Conservation (phyloP, 2,329 filamentous ascomycete species). For the Penicillium sp. region DNA sequence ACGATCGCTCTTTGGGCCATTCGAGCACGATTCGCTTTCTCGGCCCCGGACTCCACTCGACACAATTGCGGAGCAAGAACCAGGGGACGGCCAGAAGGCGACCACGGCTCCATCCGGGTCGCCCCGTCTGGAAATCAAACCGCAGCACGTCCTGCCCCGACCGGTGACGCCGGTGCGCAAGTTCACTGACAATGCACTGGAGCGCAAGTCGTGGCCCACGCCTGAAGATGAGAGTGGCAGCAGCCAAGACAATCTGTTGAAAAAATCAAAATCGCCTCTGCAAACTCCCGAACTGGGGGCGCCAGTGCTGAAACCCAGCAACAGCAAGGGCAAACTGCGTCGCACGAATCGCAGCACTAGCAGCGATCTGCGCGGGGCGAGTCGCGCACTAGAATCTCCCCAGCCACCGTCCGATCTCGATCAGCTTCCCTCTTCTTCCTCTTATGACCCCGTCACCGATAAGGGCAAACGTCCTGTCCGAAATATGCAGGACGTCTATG, state of each 20-base stretch:
- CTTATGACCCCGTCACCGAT: conserved; percentile 72
- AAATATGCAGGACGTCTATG: conserved; percentile 90
- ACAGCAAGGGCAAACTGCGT: conserved; percentile 60
- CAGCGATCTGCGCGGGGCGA: conserved; percentile 69
- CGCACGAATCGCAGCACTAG: conserved; percentile 64
- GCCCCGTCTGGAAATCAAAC: conserved; percentile 39
- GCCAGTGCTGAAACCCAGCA: conserved; percentile 31
- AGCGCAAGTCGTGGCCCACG: conserved; percentile 31
- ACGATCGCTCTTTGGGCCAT: conserved; percentile 34
- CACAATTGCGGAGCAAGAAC: conserved; percentile 50
- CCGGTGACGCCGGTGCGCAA: conserved; percentile 31
- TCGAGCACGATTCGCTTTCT: conserved; percentile 26
- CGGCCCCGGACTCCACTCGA: conserved; percentile 45
- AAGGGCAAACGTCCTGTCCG: conserved; percentile 78
- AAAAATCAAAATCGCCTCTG: conserved; percentile 19
- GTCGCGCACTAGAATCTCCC: conserved; percentile 46
- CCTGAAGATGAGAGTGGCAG: conserved; percentile 18
- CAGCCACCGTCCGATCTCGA: conserved; percentile 36
- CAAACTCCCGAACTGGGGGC: conserved; percentile 33
- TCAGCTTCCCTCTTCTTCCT: conserved; percentile 48
- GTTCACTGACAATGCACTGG: conserved; percentile 33
- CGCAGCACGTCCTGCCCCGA: conserved; percentile 36
- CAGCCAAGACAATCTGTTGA: conserved; percentile 24
- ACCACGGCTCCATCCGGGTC: conserved; percentile 34
- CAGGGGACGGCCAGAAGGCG: conserved; percentile 34